Evolutionary conservation across 208 protist species (phyloP).

Genomic region (Trypanosoma congolense): DNA sequence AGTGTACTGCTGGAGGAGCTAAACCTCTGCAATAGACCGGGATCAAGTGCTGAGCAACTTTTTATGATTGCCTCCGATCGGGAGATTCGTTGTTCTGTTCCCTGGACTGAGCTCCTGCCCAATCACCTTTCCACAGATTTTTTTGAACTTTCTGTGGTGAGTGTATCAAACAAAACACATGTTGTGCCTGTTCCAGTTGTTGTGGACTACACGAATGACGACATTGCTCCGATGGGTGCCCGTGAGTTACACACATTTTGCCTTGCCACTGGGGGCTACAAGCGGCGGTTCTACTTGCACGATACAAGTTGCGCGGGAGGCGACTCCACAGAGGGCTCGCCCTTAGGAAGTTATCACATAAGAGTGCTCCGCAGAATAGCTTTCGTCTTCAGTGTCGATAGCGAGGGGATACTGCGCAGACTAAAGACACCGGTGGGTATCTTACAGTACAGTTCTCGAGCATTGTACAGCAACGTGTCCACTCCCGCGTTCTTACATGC

Average conservation of each 20-base stretch:
- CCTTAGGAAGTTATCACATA: constrained; percentile 1
- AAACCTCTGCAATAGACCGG: constrained; percentile 50
- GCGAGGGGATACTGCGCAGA: background rate
- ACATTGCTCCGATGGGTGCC: constrained; percentile 26
- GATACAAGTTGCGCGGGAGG: constrained; percentile 48
- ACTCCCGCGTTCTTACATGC: background rate
- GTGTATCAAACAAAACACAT: constrained; percentile 42
- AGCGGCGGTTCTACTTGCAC: constrained; percentile 66
- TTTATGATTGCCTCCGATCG: constrained; percentile 45
- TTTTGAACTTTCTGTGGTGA: constrained; percentile 68
- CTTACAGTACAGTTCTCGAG: constrained; percentile 24
- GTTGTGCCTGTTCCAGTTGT: constrained; percentile 65
- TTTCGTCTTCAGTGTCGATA: constrained; percentile 9
- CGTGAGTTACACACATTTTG: constrained; percentile 34
- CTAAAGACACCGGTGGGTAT: background rate
- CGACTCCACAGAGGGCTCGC: background rate
- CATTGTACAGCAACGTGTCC: constrained; percentile 15
- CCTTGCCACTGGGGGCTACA: constrained; percentile 18
- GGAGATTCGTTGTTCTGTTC: constrained; percentile 28
- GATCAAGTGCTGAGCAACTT: constrained; percentile 30
- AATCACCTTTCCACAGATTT: constrained; percentile 33
- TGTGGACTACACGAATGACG: constrained; percentile 42
- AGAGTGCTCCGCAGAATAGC: constrained; percentile 27
- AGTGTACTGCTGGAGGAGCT: constrained; percentile 35
- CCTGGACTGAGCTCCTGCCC: constrained; percentile 34